A percentile compares a stretch with the other conserved stretches of the same genome.
phyloP scores from a whole-genome alignment of 768 basidiomycete species.

The Candolleomyces efflorescens region DNA sequence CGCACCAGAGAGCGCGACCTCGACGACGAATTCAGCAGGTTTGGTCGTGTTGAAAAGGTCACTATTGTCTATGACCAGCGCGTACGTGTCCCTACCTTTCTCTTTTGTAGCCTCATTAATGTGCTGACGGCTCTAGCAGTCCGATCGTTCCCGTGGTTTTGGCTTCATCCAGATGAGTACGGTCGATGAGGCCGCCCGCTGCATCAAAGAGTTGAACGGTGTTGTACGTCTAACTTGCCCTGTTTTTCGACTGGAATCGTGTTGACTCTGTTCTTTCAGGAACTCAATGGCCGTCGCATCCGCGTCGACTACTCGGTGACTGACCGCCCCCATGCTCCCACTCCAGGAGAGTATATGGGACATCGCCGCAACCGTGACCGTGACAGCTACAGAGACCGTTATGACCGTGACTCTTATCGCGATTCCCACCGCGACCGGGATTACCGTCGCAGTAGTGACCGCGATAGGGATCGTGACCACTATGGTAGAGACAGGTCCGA shows the following conservation, averaged over 20 bases:
- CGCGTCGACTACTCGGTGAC: constrained; percentile 98
- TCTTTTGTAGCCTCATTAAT: background rate
- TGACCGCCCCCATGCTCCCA: constrained; percentile 89
- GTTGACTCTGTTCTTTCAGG: constrained; percentile 40
- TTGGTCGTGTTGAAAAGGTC: constrained; percentile 90
- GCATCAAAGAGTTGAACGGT: constrained; percentile 90
- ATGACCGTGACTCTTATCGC: constrained; percentile 32
- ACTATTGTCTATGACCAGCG: constrained; percentile 96
- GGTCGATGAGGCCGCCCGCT: constrained; percentile 83
- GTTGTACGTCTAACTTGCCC: constrained; percentile 49
- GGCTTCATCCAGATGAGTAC: constrained; percentile 94
- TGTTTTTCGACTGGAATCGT: background rate
- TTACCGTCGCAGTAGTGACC: constrained; percentile 30
- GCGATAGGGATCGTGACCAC: constrained; percentile 53
- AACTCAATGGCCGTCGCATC: constrained; percentile 92
- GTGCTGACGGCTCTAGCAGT: constrained; percentile 38
- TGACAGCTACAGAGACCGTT: constrained; percentile 24
- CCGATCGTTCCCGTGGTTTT: constrained; percentile 95
- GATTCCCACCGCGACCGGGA: constrained; percentile 52
- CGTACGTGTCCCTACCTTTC: constrained; percentile 45
- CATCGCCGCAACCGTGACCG: constrained; percentile 57
- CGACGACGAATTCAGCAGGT: constrained; percentile 89
- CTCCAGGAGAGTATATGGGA: constrained; percentile 98
- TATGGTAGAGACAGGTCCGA: constrained; percentile 57
- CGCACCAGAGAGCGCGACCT: constrained; percentile 91